Evolutionary conservation across 2,329 filamentous ascomycete species (phyloP), one percentile per base, ranked within the genome.

Genomic region (Stromatinia cepivora): DNA sequence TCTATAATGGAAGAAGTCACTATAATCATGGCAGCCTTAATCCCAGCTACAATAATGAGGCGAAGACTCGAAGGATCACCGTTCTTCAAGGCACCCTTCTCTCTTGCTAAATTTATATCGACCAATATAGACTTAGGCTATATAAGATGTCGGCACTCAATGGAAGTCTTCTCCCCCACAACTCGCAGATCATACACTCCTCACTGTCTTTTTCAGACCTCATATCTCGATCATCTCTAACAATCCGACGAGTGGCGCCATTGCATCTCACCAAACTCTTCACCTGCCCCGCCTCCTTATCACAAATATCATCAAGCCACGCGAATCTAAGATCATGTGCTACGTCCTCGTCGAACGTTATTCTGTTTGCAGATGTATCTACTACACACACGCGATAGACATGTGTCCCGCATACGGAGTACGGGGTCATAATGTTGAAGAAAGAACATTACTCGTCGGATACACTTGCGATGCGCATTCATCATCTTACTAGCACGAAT

Each of bases 311-410:
- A 7, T 36, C 10, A 42, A 39, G 20, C 22, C 39, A 64, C 50
- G 17, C 39, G 48, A 34, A 17, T 31, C 28, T 13, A 10, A 73
- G 75, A 81, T 65, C 71, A 92, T 92, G 89, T 92, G 90, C 78
- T 89, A 89, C 77, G 86, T 89, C 79, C 82, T 92, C 72, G 82
- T 90, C 76, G 67, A 92, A 78, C 84, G 87, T 71, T 92, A 88
- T 80, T 86, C 88, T n/a, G 88, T 89, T 69, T 92, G 90, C 81
- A 84, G 86, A 74, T 92, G 90, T 77, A 80, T 90, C 70, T 91
- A 92, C 80, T 87, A 90, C 81, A 82, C 85, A 73, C 90, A 92
- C 77, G 84, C 85, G 52, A 82, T 92, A 73, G 89, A 92, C 74
- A 89, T 87, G 72, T 92, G 90, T 76, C 81, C 85, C 52, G 82